phyloP scores from a whole-genome alignment of 202 grass and related monocot genomes.

The Brachypodium distachyon region DNA sequence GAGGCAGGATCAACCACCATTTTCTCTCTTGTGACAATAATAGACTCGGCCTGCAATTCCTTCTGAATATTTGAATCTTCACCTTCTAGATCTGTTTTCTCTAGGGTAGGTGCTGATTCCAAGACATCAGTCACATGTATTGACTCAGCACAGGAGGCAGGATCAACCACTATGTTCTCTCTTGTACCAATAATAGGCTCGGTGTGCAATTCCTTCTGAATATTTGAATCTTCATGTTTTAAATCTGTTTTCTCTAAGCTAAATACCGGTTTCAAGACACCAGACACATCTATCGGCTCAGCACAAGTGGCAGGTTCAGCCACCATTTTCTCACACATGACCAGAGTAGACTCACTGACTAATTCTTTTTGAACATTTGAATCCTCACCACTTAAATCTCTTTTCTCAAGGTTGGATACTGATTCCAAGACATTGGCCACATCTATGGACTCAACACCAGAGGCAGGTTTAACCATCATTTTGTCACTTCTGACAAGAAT shows the following conservation, averaged over 20 bases:
- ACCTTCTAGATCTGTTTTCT: background rate
- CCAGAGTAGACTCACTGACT: constrained; percentile 3
- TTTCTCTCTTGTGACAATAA: constrained; percentile 4
- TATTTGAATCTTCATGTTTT: background rate
- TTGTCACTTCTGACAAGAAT: constrained; percentile 1
- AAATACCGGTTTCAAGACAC: constrained; percentile 6
- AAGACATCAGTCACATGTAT: background rate
- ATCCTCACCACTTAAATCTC: constrained; percentile 13
- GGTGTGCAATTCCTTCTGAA: constrained; percentile 13
- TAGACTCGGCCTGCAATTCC: constrained; percentile 7
- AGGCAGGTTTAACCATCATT: constrained; percentile 13
- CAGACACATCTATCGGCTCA: constrained; percentile 29
- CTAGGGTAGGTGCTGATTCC: background rate
- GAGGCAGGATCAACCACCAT: constrained; percentile 19
- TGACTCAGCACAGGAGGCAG: background rate
- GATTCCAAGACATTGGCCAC: constrained; percentile 30
- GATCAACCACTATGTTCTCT: constrained; percentile 17
- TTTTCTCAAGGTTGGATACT: background rate
- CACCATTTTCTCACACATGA: constrained; percentile 12
- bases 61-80: background rate
- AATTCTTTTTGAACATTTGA: constrained; percentile 10
- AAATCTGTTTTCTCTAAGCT: constrained; percentile 3
- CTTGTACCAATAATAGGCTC: constrained; percentile 14
- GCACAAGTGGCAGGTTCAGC: constrained; percentile 5
- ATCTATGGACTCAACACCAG: background rate